phyloP scores from a whole-genome alignment of 1,284 basidiomycete species.

The Apiotrichum sp. region DNA sequence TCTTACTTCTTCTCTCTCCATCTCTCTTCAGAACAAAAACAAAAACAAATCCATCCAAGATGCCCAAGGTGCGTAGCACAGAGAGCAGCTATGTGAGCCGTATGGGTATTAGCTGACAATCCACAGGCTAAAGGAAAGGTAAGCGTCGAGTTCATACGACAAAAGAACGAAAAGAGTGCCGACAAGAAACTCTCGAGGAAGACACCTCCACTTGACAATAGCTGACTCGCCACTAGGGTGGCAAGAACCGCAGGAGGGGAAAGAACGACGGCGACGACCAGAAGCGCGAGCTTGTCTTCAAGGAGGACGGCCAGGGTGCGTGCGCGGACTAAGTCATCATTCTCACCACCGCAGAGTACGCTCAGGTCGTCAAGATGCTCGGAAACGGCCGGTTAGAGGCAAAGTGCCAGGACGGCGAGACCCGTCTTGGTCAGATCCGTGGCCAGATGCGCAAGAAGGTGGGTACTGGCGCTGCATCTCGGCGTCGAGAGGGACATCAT shows the following conservation, averaged over 20 bases:
- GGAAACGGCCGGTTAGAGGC: slow-evolving; percentile 97
- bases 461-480: slow-evolving; percentile 21
- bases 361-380: slow-evolving; percentile 97
- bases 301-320: slow-evolving; percentile 88
- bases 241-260: slow-evolving; percentile 98
- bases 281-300: slow-evolving; percentile 98
- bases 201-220: background rate
- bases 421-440: slow-evolving; percentile 93
- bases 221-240: slow-evolving; percentile 59
- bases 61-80: slow-evolving; percentile 38
- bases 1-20: background rate
- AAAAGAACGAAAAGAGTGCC: background rate
- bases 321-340: slow-evolving; percentile 4
- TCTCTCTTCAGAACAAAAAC: background rate
- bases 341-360: slow-evolving; percentile 63
- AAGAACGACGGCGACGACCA: slow-evolving; percentile 99
- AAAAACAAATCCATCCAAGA: slow-evolving; percentile 12
- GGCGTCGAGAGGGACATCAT: no score
- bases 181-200: background rate
- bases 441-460: slow-evolving; percentile 99
- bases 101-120: slow-evolving; percentile 8
- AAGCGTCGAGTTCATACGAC: background rate
- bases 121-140: slow-evolving; percentile 43
- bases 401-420: slow-evolving; percentile 97
- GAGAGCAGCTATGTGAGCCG: background rate